Percentiles rank a stretch among this genome's conserved stretches.
These are phyloP conservation scores for Gonium pectorale DNA, from an alignment of 139 green algal genomes.

Conservation along the genomic window DNA sequence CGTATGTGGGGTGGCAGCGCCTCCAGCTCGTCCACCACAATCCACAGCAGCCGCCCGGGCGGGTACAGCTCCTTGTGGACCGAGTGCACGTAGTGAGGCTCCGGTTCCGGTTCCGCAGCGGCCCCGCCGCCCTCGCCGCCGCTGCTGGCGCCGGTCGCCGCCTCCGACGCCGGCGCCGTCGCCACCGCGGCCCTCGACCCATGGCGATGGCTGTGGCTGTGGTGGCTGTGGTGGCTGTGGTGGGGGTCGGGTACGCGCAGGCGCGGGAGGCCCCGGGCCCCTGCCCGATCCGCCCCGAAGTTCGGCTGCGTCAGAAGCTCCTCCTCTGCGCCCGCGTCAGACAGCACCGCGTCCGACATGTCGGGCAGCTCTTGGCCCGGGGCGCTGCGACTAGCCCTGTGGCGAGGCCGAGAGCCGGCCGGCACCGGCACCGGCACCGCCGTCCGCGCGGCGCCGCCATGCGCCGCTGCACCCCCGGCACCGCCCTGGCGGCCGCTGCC, in stretches of 20 bases:
- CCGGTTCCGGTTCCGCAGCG: no score
- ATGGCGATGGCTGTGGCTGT: not conserved
- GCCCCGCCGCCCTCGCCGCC: not conserved
- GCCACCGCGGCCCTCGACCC: not conserved
- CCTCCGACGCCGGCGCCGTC: no score
- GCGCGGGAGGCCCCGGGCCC: no score
- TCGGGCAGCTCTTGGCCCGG: not conserved
- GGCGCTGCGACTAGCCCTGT: conserved; percentile 14
- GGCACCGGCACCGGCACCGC: no score
- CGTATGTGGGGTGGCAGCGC: not conserved
- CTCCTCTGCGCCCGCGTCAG: no score
- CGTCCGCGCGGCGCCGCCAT: not conserved
- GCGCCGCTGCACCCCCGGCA: not conserved
- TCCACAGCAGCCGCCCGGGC: conserved; percentile 39
- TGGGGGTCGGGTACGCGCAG: no score
- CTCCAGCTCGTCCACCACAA: conserved; percentile 7
- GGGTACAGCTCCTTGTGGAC: conserved; percentile 42
- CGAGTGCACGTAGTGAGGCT: conserved; percentile 27
- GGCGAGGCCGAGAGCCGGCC: not conserved
- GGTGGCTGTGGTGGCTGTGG: no score
- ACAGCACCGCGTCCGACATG: not conserved
- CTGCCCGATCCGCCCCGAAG: no score
- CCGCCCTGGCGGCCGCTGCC: not conserved
- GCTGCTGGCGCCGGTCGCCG: not conserved
- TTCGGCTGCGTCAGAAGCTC: no score